A percentile compares a stretch with the other conserved stretches of the same genome.
phyloP scores from a whole-genome alignment of 805 yeast species.

The Suhomyces sp. region DNA sequence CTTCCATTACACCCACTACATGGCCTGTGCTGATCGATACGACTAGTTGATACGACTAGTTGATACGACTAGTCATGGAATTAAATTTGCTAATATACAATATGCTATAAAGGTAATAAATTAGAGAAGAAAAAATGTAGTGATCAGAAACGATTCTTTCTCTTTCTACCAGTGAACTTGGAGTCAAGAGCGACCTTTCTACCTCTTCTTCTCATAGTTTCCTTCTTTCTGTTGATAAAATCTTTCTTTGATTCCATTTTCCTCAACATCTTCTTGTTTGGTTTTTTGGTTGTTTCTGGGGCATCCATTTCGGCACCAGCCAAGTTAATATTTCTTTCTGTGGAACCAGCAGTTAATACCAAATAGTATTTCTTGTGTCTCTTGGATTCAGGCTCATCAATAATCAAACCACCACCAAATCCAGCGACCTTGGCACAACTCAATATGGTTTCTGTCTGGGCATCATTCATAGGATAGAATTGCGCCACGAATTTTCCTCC shows the following conservation, averaged over 20 bases:
- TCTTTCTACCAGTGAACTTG: constrained; percentile 80
- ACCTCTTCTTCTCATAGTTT: constrained; percentile 87
- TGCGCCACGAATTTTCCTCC: constrained; percentile 98
- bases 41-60: neutral
- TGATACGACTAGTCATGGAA: neutral
- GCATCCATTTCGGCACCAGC: constrained; percentile 80
- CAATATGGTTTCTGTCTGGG: constrained; percentile 73
- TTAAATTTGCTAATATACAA: neutral
- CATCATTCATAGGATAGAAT: constrained; percentile 90
- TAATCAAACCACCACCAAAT: constrained; percentile 91
- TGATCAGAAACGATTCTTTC: constrained; percentile 40
- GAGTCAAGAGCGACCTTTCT: constrained; percentile 85
- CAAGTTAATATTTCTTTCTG: constrained; percentile 73
- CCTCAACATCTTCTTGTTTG: constrained; percentile 48
- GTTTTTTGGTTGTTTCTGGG: constrained; percentile 40
- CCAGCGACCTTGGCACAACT: constrained; percentile 91
- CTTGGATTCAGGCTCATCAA: constrained; percentile 91
- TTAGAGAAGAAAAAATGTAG: neutral
- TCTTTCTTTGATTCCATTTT: constrained; percentile 73
- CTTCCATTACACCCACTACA: too few species aligned
- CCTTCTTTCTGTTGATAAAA: constrained; percentile 87
- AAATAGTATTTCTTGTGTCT: constrained; percentile 88
- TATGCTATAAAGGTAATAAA: neutral
- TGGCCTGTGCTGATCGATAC: neutral
- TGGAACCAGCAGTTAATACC: constrained; percentile 81